Evolutionary conservation across 2,329 filamentous ascomycete genomes (phyloP).

Genomic region (Beauveria scarabaeidicola): DNA sequence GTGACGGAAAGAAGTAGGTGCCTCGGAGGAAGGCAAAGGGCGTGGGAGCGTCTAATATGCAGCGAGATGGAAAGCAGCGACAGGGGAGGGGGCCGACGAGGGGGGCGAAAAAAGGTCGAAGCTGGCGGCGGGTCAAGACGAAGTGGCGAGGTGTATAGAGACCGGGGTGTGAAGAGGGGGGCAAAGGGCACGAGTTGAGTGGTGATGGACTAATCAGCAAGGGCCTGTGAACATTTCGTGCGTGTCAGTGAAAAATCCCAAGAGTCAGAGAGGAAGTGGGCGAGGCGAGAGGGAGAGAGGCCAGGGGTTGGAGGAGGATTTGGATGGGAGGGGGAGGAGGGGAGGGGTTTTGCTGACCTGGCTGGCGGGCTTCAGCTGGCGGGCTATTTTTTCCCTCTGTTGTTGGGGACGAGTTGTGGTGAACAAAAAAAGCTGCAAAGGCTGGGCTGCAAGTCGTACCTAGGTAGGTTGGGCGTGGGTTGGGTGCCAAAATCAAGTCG

Average conservation of each 20-base stretch:
- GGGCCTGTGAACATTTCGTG: background rate
- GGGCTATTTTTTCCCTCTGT: background rate
- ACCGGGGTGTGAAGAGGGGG: background rate
- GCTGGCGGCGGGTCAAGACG: background rate
- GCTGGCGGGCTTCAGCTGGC: background rate
- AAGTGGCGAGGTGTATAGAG: background rate
- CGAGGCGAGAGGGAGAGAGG: background rate
- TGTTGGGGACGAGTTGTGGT: background rate
- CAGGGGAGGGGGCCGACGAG: background rate
- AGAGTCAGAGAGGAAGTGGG: background rate
- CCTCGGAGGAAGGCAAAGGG: background rate
- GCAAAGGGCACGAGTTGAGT: background rate
- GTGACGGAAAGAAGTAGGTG: background rate
- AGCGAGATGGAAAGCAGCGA: background rate
- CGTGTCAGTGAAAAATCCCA: background rate
- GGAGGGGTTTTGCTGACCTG: background rate
- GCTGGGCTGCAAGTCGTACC: background rate
- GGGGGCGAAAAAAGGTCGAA: background rate
- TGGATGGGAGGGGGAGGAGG: background rate
- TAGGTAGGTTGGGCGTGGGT: background rate
- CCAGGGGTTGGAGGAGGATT: background rate
- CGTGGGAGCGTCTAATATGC: constrained; percentile 1
- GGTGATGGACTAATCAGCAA: constrained; percentile 1
- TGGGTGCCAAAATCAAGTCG: constrained; percentile 8
- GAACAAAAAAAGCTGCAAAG: background rate